phyloP scores from a whole-genome alignment of 441 rosid species.

The Pelargonium fulgidum region DNA sequence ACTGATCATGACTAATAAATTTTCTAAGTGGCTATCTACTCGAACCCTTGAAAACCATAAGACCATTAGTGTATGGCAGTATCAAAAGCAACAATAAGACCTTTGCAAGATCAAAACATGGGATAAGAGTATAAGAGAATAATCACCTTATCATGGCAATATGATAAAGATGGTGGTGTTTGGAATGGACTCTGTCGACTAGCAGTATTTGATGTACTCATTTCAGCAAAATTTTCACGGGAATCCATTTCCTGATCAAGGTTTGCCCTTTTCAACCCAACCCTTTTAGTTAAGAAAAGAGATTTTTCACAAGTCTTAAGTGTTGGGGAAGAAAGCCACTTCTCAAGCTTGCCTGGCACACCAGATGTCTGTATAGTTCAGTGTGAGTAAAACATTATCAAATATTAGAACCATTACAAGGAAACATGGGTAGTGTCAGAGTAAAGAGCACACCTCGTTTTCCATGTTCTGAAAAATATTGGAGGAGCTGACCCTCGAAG shows the following conservation, averaged over 20 bases:
- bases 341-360: slow-evolving; percentile 39
- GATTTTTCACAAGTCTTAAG: slow-evolving; percentile 34
- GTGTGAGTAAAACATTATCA: neutral
- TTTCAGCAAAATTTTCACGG: slow-evolving; percentile 25
- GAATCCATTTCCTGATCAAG: slow-evolving; percentile 31
- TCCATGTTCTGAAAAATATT: slow-evolving; percentile 53
- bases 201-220: slow-evolving; percentile 22
- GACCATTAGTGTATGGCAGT: neutral
- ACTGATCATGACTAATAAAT: neutral
- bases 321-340: slow-evolving; percentile 45
- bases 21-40: neutral
- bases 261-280: slow-evolving; percentile 40
- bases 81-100: neutral
- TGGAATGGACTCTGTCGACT: slow-evolving; percentile 72
- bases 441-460: slow-evolving; percentile 37
- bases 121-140: slow-evolving; percentile 8
- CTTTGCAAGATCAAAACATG: neutral
- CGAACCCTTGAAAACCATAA: neutral
- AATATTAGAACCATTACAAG: neutral
- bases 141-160: slow-evolving; percentile 52
- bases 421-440: neutral
- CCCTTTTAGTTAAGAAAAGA: slow-evolving; percentile 28
- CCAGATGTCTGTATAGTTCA: slow-evolving; percentile 27
- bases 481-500: slow-evolving; percentile 41
- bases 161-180: slow-evolving; percentile 86